Percentiles rank a stretch among this genome's conserved stretches.
phyloP scores from a whole-genome alignment of 2,329 filamentous ascomycete genomes.

The Fusarium metavorans region DNA sequence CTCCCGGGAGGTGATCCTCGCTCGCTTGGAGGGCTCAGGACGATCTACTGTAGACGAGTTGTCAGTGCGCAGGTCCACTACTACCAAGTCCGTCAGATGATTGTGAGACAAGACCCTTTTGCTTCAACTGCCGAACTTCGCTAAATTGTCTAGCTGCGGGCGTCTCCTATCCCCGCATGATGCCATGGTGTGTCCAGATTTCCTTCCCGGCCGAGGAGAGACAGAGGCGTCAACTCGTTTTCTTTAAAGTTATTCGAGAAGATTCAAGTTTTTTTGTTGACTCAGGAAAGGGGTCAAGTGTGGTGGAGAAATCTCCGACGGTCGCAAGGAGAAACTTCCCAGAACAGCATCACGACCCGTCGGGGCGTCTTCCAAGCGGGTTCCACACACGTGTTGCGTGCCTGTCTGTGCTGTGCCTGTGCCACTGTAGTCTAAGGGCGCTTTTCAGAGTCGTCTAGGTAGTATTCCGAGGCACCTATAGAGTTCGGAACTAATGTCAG shows the following conservation, averaged over 20 bases:
- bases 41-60: conserved; percentile 1
- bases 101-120: neutral
- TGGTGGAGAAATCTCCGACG: conserved; percentile 4
- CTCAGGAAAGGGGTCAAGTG: neutral
- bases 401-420: neutral
- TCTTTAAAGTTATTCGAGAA: neutral
- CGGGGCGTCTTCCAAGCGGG: neutral
- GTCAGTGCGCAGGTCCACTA: neutral
- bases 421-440: neutral
- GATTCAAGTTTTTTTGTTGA: neutral
- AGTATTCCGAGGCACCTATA: neutral
- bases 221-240: neutral
- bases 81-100: neutral
- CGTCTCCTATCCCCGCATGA: neutral
- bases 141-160: neutral
- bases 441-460: neutral
- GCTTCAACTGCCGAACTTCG: neutral
- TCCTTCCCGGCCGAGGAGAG: neutral
- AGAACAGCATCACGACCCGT: conserved; percentile 11
- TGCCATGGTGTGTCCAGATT: neutral
- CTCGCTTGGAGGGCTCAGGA: conserved; percentile 4
- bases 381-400: neutral
- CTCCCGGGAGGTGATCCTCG: conserved; percentile 8
- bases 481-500: conserved; percentile 12
- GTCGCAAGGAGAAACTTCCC: conserved; percentile 11